Percentiles rank a stretch among this genome's conserved stretches.
phyloP scores from a whole-genome alignment of 495 filamentous ascomycete species.

The Trichoderma gamsii region DNA sequence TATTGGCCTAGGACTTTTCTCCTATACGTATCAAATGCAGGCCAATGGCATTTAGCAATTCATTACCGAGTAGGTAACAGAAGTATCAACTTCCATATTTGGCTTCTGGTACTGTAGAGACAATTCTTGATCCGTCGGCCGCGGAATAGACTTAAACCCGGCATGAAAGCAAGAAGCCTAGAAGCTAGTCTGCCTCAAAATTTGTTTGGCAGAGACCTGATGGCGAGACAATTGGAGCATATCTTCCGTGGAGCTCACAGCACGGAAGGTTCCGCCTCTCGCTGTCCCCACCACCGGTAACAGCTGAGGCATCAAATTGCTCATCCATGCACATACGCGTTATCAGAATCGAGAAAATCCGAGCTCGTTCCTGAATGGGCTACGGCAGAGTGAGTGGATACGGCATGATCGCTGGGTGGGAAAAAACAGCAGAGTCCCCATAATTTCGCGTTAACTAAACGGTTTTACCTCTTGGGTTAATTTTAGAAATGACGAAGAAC shows the following conservation, averaged over 20 bases:
- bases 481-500: not conserved
- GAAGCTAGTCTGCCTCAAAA: not conserved
- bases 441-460: not conserved
- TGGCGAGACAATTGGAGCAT: not conserved
- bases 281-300: too few species aligned
- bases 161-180: not conserved
- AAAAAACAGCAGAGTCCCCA: not conserved
- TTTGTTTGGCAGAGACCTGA: not conserved
- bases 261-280: not conserved
- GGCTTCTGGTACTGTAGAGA: not conserved
- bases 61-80: too few species aligned
- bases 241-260: not conserved
- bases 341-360: not conserved
- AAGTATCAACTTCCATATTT: too few species aligned
- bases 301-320: not conserved
- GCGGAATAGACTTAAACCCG: not conserved
- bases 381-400: not conserved
- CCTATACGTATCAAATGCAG: too few species aligned
- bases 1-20: too few species aligned
- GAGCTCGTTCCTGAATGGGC: not conserved
- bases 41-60: too few species aligned
- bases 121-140: not conserved
- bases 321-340: not conserved
- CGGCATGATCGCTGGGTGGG: too few species aligned
- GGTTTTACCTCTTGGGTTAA: not conserved